Evolutionary conservation across 345 rosid genomes (phyloP), one percentile per base, ranked within the genome.

Genomic region (Balakata baccata): DNA sequence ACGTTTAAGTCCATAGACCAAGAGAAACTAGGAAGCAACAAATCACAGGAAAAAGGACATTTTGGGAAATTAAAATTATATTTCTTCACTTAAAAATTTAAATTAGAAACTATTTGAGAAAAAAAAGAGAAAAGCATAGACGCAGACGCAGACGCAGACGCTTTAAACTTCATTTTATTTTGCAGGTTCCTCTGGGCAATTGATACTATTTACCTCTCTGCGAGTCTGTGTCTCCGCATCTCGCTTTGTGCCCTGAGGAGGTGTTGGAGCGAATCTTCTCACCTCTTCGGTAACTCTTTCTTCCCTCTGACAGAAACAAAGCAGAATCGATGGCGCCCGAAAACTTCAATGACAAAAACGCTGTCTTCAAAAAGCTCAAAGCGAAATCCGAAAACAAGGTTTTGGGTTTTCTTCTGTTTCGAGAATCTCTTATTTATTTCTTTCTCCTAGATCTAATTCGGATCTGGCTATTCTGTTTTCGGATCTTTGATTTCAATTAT

Each of bases 321-420:
- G 11, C 41, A 43, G 16, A 13, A 46, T 39, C 65, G 64, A 90
- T 96, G 99, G 94, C 96, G 64, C 83, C 85, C 73, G 95, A 91
- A 7, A 82, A 51, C 67, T 81, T 77, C 53, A 78, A 81, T 72
- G 99, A 93, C 84, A 96, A 88, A 86, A 86, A 75, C 61, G 79
- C 81, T 29, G 85, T 96, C 73, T 96, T 96, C 84, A 87, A 85
- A 60, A 93, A 93, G 77, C 85, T 96, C 73, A 96, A 87, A 82
- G 87, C 98, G 9, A 96, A 90, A 85, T 85, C 93, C 16, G 99
- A 91, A 16, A 96, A 96, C 81, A 96, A 96, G 98, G 99, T 95
- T 18, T 62, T 7, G 23, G 4, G 14, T 20, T 59, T 43, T 51
- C 57, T 29, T 29, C 22, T 14, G 18, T 61, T 39, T 43, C 17